Base-by-base conservation (phyloP, 1,284 basidiomycete species). In the Pyrrhoderma noxium region DNA sequence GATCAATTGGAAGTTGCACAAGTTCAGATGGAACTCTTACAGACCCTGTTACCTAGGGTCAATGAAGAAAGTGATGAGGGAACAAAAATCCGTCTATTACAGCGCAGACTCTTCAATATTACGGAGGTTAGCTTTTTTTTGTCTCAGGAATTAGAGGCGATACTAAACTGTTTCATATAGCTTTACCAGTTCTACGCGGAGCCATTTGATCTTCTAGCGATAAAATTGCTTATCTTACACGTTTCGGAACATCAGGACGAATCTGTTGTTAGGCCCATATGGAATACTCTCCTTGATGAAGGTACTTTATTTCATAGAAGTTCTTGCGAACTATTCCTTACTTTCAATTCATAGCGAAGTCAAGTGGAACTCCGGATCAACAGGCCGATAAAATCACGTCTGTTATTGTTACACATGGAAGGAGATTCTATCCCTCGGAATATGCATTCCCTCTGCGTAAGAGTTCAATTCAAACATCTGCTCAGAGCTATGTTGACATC, bases 1-100 rank as follows among this genome's bases (percentile, higher is more conserved):
- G 96, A 99, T 68, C 93, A 93, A 64, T 77, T 99, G 8, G 96
- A 99, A 52, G 96, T 99, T 11, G 91, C 93, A 2, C 89, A 95
- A 68, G 93, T 99, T 8, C 96, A 99, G 64, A 74, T 95, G 37
- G 93, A 97, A 67, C 78, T 94, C 42, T 87, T 84, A 64, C 76
- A 82, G 56, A 70, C 73, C 1, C 74, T 90, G 38, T 65, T 80
- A 14, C 77, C 77, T 13, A 77, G 79, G 59, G 72, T 86, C 22
- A 66, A 75, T 55, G 77, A 86, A 55, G 72, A 73, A 9, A 72
- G 71, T 2, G 76, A 77, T 57, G 74, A 78, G 47, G 75, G 73
- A 11, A 71, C 76, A 36, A 72, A 76, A 56, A 75, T 88, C 58
- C 72, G 72, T 53, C 62, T 72, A 8, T 65, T 89, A 36, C 75